These are phyloP conservation scores for Colletotrichum sidae DNA, from an alignment of 2,329 filamentous ascomycete genomes.

Conservation along the genomic window DNA sequence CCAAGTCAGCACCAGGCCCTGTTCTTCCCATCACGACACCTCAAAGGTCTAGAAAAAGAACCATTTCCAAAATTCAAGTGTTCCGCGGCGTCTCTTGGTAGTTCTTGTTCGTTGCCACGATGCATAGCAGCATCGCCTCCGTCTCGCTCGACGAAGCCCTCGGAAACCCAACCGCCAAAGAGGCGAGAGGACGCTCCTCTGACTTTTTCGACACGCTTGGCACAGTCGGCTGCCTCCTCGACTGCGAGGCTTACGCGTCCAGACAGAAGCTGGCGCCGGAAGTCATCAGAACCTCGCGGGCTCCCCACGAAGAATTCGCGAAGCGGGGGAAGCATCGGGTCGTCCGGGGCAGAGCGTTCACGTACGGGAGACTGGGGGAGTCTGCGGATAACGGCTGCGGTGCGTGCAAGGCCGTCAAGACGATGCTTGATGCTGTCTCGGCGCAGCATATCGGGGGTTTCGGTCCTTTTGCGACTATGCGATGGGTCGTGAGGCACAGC, in stretches of 20 bases:
- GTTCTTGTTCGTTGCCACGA: too few species aligned
- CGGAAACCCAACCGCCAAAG: too few species aligned
- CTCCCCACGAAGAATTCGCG: not conserved
- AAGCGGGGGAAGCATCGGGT: not conserved
- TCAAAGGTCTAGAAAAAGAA: too few species aligned
- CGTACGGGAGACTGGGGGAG: not conserved
- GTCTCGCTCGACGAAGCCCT: not conserved
- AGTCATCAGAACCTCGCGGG: not conserved
- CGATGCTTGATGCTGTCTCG: not conserved
- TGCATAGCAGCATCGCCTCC: fast-evolving
- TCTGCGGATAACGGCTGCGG: not conserved
- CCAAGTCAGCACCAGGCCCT: too few species aligned
- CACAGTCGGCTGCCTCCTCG: not conserved
- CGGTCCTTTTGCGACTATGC: not conserved
- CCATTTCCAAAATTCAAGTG: too few species aligned
- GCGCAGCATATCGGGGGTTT: fast-evolving
- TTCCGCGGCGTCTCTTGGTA: too few species aligned
- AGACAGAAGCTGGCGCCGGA: slow-evolving; percentile 1
- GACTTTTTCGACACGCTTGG: slow-evolving; percentile 15
- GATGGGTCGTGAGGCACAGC: not conserved
- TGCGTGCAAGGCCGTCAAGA: not conserved
- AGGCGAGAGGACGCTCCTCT: not conserved
- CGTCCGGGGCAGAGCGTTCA: slow-evolving; percentile 5
- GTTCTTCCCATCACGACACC: too few species aligned
- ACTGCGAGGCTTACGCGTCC: not conserved